Evolutionary conservation across 116 monocot species (phyloP).

Genomic region (Thalassia testudinum): DNA sequence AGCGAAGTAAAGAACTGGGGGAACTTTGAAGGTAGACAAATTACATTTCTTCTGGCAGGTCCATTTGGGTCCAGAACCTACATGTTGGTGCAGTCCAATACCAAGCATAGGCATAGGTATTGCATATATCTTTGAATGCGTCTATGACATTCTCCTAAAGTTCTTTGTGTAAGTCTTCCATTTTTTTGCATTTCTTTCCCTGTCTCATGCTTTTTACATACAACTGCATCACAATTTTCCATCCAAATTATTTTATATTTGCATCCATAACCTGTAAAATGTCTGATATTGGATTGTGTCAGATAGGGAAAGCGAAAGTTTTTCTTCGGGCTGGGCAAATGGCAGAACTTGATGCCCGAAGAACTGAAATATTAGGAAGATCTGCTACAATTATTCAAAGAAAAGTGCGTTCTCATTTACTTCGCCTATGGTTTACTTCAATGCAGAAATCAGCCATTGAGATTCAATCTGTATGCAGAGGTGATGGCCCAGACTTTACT

Average conservation of each 20-base stretch:
- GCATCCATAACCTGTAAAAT: not conserved
- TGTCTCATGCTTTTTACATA: no score
- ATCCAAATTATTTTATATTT: not conserved
- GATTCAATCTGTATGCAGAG: conserved; percentile 70
- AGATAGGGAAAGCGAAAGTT: conserved; percentile 85
- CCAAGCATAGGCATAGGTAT: no score
- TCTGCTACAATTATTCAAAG: conserved; percentile 69
- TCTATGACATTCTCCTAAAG: no score
- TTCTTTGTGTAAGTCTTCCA: no score
- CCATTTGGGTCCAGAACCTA: no score
- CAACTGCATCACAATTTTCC: no score
- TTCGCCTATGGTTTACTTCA: conserved; percentile 37
- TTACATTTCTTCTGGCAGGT: no score
- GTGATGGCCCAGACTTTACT: conserved; percentile 8
- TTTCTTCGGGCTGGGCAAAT: conserved; percentile 92
- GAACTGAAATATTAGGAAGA: conserved; percentile 51
- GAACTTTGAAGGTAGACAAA: no score
- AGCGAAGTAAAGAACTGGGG: no score
- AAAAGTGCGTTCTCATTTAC: conserved; percentile 51
- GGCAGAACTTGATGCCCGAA: conserved; percentile 79
- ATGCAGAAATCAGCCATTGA: conserved; percentile 27
- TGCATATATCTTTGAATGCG: no score
- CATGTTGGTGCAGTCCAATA: no score
- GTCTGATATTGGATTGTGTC: not conserved
- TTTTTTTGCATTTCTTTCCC: no score